Evolutionary conservation across 2,329 filamentous ascomycete genomes (phyloP), one percentile per base, ranked within the genome.

Genomic region (Escovopsis sp.): DNA sequence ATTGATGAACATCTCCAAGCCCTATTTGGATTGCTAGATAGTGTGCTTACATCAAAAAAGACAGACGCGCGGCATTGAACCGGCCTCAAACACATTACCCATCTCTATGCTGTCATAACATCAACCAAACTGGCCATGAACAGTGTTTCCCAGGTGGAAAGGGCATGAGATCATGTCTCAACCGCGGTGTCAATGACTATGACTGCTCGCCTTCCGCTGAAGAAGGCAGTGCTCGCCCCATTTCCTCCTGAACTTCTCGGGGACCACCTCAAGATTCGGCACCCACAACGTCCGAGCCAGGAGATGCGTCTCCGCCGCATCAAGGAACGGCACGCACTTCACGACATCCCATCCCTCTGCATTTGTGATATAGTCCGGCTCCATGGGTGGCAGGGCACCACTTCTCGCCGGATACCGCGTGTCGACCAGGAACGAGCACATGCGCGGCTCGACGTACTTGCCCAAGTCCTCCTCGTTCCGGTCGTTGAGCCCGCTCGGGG

Each of bases 171-270:
- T 8, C 11, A 30, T 30, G 27, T 30, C 27, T 30, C 27, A 30
- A 30, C 8, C 15, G 41, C 41, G 40, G 29, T 41, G 33, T 11
- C 41, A 39, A 7, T 38, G 36, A 3, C 37, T n/a, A 6, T n/a
- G 31, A 35, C 3, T 30, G n/a, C 31, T 30, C 27, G 31, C 55
- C 53, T 66, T 76, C 49, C 76, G 74, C 53, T 74, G 73, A 48
- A 96, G 62, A 40, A 98, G 67, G 59, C 91, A 98, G 60, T 96
- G 93, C 41, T 77, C 70, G 14, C 87, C 91, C 86, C 88, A 96
- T 60, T 76, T 79, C 43, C 89, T 75, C 51, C 71, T 75, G 48
- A 77, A 79, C 45, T 70, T 71, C 35, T 76, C 69, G 0, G 88
- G 87, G 12, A 94, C 64, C 33, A 85, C 62, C 0, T 71, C 63